Conservation (phyloP, 192 early-diverging fungal species). For the Jimgerdemannia lactiflua region DNA sequence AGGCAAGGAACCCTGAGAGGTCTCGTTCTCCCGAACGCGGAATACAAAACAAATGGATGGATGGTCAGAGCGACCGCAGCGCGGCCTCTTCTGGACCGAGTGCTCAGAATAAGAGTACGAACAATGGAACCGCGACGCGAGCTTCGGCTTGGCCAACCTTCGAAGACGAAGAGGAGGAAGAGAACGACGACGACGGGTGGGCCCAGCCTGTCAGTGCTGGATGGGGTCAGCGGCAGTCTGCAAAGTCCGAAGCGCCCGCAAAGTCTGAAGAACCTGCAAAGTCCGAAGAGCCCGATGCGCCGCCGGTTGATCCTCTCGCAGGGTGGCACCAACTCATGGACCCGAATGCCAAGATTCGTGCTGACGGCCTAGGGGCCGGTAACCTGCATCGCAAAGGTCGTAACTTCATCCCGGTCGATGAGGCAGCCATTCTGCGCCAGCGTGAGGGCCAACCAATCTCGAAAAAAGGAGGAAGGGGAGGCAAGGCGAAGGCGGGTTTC, state of each 20-base stretch:
- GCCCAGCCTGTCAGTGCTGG: conserved; percentile 2
- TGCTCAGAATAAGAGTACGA: not conserved
- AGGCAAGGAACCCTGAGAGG: not conserved
- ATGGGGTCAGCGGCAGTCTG: not conserved
- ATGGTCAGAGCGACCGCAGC: not conserved
- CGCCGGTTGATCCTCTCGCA: not conserved
- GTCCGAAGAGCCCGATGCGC: not conserved
- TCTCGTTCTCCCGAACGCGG: not conserved
- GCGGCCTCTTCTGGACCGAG: not conserved
- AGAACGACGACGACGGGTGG: not conserved
- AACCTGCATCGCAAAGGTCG: conserved; percentile 28
- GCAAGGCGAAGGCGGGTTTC: not conserved
- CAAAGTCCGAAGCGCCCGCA: conserved; percentile 3
- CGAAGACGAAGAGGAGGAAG: conserved; percentile 3
- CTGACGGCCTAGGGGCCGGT: conserved; percentile 22
- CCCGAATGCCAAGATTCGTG: conserved; percentile 17
- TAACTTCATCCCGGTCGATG: conserved; percentile 32
- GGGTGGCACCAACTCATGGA: conserved; percentile 22
- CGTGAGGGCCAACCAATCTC: conserved; percentile 12
- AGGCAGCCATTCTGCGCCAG: conserved; percentile 25
- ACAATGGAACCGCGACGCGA: not conserved
- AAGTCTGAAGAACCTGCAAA: not conserved
- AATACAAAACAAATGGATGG: not conserved
- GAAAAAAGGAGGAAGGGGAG: conserved; percentile 16
- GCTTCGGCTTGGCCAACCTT: conserved; percentile 7